Base-by-base conservation (phyloP, 305 asterid genomes). In the Coffea humblotiana region DNA sequence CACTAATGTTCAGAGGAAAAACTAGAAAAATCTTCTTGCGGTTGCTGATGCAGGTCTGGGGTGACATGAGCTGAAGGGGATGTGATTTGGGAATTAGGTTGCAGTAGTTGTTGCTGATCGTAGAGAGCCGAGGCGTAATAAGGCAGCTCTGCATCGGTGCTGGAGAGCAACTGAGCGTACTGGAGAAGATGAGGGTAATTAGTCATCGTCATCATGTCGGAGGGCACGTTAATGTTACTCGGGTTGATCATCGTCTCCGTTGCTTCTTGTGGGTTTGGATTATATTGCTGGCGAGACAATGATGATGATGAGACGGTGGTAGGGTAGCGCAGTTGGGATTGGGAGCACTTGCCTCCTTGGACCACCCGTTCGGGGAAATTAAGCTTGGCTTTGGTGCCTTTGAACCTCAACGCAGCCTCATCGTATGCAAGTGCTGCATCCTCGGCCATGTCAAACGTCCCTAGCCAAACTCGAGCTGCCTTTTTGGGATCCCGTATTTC, bases 381-480 rank as follows among this genome's bases (percentile, higher is more conserved):
- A 84, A 92, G 98, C 73, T 93, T 93, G 72, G 98, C 98, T 76
- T 92, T 93, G 81, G 92, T 67, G 80, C 98, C 98, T 82, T 92
- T 93, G 97, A 93, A 93, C 67, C 58, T 85, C 43, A 93, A 91
- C 1, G 98, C 97, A 29, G 98, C 98, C 0, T 92, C 94, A 78
- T 93, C 97, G 89, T 93, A 93, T n/a, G 98, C 98, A 73, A 91
- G 85, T 4, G 98, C 97, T 5, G 98, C 98, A 67, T 89, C 98
- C 86, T 93, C 98, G 4, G 95, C 98, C 29, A 97, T 93, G 79
- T 90, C 94, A 79, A 93, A 93, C 0, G 98, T 93, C 7, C 97
- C 98, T 0, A 93, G 89, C 98, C 98, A 93, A 4, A 93, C 98
- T 0, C 97, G 87, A 15, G 95, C 94, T 2, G 97, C 98, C 77